Base-by-base conservation (phyloP, 1,139 yeast genomes). In the Candida glucosophila region DNA sequence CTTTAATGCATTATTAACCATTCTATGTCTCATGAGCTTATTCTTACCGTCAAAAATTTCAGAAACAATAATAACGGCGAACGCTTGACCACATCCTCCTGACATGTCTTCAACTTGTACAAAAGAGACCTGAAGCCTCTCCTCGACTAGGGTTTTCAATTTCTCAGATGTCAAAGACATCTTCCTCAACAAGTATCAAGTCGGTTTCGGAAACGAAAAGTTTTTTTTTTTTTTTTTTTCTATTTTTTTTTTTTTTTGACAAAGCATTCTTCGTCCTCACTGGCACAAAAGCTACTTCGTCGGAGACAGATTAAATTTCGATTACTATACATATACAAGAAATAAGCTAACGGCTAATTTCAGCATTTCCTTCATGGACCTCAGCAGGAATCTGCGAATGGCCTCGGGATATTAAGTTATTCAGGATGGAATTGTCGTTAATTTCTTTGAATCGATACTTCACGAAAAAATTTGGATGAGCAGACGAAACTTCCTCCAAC, bases 221-320 rank as follows among this genome's bases (percentile, higher is more conserved):
- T 55, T 83, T 86, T 44, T 90, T 96, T 1, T 96, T 85, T 49
- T 92, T 90, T 0, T 98, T 98, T 54, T 90, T 98, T 23, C 90
- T 86, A 5, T 67, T 57, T 1, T 83, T 79, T 22, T 92, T 83
- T 47, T 88, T 95, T 11, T 77, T 85, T 43, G 77, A 77, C 34
- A 90, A 63, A 1, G 83, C 76, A 20, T 54, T 63, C 51, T 92
- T 90, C 25, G 90, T 95, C 40, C 9, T 8, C n/a, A 16, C 9
- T 16, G 18, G 8, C 8, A 8, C n/a, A 8, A n/a, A 16, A 8
- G 18, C n/a, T 8, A 16, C n/a, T 8, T 8, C n/a, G 8, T n/a
- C n/a, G n/a, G 9, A 8, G 9, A n/a, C 18, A 8, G n/a, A 8
- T 16, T 16, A 8, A 16, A 16, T 16, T 16, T 8, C n/a, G 18